Percentiles rank a stretch among this genome's conserved stretches.
These are phyloP conservation scores for Xylariaceae sp. DNA, from an alignment of 2,329 filamentous ascomycete species.

Conservation along the genomic window DNA sequence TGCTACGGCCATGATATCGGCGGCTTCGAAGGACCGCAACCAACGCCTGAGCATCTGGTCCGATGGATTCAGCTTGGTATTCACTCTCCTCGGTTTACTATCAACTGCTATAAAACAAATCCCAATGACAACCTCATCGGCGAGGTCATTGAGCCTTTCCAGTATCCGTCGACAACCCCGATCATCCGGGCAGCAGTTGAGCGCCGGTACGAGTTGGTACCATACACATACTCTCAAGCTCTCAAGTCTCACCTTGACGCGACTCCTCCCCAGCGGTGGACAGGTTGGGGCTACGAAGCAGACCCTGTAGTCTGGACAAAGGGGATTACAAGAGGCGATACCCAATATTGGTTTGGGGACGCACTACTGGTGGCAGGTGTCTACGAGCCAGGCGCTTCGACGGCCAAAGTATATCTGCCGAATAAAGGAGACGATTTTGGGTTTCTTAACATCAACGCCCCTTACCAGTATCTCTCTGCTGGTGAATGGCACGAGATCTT, in stretches of 20 bases:
- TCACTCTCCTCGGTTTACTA: slow-evolving; percentile 67
- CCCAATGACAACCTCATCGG: slow-evolving; percentile 62
- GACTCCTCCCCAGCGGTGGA: slow-evolving; percentile 65
- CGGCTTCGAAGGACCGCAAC: slow-evolving; percentile 71
- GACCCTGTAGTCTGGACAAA: slow-evolving; percentile 64
- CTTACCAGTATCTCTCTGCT: slow-evolving; percentile 51
- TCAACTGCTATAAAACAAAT: slow-evolving; percentile 75
- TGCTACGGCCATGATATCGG: slow-evolving; percentile 73
- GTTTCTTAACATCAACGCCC: slow-evolving; percentile 59
- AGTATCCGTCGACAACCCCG: slow-evolving; percentile 65
- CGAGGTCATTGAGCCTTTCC: slow-evolving; percentile 74
- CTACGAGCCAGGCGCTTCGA: slow-evolving; percentile 54
- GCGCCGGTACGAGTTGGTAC: slow-evolving; percentile 66
- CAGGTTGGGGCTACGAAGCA: slow-evolving; percentile 66
- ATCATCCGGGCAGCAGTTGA: slow-evolving; percentile 63
- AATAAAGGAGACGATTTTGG: slow-evolving; percentile 46
- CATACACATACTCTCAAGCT: slow-evolving; percentile 65
- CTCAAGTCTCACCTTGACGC: slow-evolving; percentile 60
- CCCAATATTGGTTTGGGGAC: slow-evolving; percentile 71
- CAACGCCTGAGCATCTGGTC: slow-evolving; percentile 64
- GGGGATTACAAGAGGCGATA: slow-evolving; percentile 58
- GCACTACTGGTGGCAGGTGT: slow-evolving; percentile 63
- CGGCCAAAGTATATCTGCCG: slow-evolving; percentile 60
- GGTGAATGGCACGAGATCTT: slow-evolving; percentile 39
- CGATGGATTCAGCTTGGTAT: slow-evolving; percentile 71